Base-by-base conservation (phyloP, 2,329 filamentous ascomycete genomes). In the Camptophora hylomeconis region DNA sequence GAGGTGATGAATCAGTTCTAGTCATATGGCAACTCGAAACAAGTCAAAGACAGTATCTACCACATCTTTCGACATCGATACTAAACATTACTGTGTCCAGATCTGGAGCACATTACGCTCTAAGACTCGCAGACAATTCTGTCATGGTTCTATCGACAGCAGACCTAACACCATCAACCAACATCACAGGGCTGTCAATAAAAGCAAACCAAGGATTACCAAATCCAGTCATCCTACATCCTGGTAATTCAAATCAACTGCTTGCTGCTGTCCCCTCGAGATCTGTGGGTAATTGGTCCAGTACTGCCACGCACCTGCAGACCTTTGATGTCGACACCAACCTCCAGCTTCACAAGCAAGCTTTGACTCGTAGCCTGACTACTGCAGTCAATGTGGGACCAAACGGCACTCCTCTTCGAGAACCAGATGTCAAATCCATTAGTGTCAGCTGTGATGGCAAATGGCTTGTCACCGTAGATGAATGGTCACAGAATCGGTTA, bases 11-110 rank as follows among this genome's bases (percentile, higher is more conserved):
- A 56, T 86, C 83, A 5, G 80, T 83, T 12, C 63, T 98, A 22
- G 81, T 93, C 6, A 61, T 94, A 17, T 95, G 86, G 86, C 89
- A 98, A 55, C 63, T 94, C 33, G 81, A 92, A 42, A 94, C 87
- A 1, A 75, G 75, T 38, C 77, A 77, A 49, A 74, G 73, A 46
- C 79, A 89, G 48, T 82, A 77, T 47, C 61, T 98, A 16, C 89
- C 89, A n/a, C 84, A 95, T 65, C 65, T 98, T 33, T 78, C 80
- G 14, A 80, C 83, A 5, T 73, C 75, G 15, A 80, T 98, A 19
- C 79, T 89, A 50, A 83, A 80, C 44, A 69, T 98, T 23, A 75
- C 80, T 4, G 71, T 98, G 18, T 94, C 86, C 10, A 68, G 77
- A 1, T 65, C 62, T 11, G 87, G 89, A 5, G 71, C 81, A 20